Conservation (phyloP, 108 stramenopile species). For the Parietichytrium sp. region DNA sequence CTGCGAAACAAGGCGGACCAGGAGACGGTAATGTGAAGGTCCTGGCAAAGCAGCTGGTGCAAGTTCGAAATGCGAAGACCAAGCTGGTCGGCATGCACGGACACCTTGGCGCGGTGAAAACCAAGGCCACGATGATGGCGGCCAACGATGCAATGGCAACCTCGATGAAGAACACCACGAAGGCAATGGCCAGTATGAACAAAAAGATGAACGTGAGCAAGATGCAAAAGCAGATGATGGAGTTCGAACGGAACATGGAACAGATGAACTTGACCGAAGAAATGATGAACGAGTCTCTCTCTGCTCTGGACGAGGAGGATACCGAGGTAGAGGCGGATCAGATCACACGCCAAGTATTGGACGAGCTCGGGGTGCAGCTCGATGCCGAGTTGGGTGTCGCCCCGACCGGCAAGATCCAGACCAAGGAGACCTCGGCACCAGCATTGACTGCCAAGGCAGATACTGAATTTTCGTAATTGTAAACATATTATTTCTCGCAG, state of each 20-base stretch:
- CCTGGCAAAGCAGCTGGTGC: conserved; percentile 43
- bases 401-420: neutral
- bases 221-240: neutral
- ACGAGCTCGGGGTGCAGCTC: conserved; percentile 35
- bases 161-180: neutral
- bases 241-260: conserved; percentile 15
- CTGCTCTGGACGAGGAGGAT: conserved; percentile 37
- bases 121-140: conserved; percentile 38
- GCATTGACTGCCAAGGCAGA: too few relatives aligned
- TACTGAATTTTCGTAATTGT: too few relatives aligned
- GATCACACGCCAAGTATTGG: conserved; percentile 31
- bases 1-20: neutral
- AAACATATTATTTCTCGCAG: too few relatives aligned
- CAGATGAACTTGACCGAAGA: conserved; percentile 37
- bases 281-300: conserved; percentile 42
- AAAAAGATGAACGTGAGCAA: neutral
- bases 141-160: neutral
- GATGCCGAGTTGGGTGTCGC: neutral
- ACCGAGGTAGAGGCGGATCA: conserved; percentile 43
- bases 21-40: neutral
- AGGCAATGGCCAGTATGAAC: conserved; percentile 23
- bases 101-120: neutral
- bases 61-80: neutral
- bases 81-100: neutral
- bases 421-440: neutral